phyloP scores from a whole-genome alignment of 176 grass and related monocot genomes.

The Aegilops bicornis region DNA sequence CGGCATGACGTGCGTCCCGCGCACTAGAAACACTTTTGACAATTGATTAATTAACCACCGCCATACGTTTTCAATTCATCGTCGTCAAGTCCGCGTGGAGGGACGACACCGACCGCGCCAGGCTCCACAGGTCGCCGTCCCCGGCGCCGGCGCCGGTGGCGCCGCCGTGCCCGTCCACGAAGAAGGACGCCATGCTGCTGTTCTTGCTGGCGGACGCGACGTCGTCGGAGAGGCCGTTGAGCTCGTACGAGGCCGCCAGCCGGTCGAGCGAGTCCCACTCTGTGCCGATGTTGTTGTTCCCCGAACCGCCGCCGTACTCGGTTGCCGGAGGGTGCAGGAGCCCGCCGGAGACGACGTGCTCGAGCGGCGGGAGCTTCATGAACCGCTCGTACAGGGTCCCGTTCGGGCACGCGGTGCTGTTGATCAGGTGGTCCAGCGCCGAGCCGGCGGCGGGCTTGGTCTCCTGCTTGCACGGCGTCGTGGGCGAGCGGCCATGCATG shows the following conservation, averaged over 20 bases:
- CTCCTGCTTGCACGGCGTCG: slow-evolving; percentile 49
- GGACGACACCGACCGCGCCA: slow-evolving; percentile 59
- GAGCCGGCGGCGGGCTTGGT: slow-evolving; percentile 20
- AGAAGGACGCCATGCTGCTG: neutral
- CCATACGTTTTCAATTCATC: slow-evolving; percentile 38
- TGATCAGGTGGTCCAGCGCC: neutral
- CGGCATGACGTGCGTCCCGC: slow-evolving; percentile 7
- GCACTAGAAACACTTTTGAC: neutral
- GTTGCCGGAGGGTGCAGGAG: neutral
- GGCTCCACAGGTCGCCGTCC: slow-evolving; percentile 86
- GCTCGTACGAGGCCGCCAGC: slow-evolving; percentile 49
- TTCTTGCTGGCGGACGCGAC: slow-evolving; percentile 40
- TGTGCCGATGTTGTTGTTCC: neutral
- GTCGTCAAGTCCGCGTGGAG: slow-evolving; percentile 48
- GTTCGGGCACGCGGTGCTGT: neutral
- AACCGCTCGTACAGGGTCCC: slow-evolving; percentile 47
- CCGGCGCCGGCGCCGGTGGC: neutral
- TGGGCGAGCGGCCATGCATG: slow-evolving; percentile 41
- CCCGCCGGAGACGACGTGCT: slow-evolving; percentile 31
- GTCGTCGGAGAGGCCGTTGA: slow-evolving; percentile 52
- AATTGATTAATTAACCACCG: neutral
- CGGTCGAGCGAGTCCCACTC: slow-evolving; percentile 75
- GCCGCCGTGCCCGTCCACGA: slow-evolving; percentile 39
- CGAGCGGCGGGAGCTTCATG: slow-evolving; percentile 72
- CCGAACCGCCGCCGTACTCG: slow-evolving; percentile 8